These are phyloP conservation scores for Thinopyrum obtusiflorum DNA, from an alignment of 202 grass and related monocot species.

Conservation along the genomic window DNA sequence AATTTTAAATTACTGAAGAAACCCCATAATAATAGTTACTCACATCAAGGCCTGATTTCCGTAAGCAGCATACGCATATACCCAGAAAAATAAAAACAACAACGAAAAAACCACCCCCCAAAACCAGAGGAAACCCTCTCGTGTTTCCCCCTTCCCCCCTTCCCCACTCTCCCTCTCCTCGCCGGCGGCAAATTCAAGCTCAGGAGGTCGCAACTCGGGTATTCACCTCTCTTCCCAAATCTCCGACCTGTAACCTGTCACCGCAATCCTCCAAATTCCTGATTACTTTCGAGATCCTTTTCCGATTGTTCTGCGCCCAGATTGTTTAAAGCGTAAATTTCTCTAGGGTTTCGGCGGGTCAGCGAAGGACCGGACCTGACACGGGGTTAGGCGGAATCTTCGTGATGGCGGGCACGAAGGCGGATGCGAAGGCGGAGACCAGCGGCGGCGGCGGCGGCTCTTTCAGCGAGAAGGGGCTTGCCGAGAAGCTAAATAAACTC, in stretches of 20 bases:
- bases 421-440: constrained; percentile 40
- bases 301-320: not conserved
- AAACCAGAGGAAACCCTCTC: constrained; percentile 26
- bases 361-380: not conserved
- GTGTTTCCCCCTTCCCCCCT: not conserved
- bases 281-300: not conserved
- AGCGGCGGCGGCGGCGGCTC: not conserved
- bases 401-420: constrained; percentile 39
- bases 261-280: constrained; percentile 16
- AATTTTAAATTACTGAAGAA: no score
- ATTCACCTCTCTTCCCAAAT: not conserved
- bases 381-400: not conserved
- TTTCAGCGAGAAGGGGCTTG: constrained; percentile 73
- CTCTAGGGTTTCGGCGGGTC: not conserved
- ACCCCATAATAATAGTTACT: not conserved
- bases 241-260: not conserved
- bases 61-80: not conserved
- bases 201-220: constrained; percentile 6
- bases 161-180: not conserved
- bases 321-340: constrained; percentile 6
- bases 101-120: not conserved
- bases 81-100: not conserved
- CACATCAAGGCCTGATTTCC: not conserved
- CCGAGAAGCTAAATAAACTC: constrained; percentile 77
- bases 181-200: constrained; percentile 30